phyloP scores from a whole-genome alignment of 2,329 filamentous ascomycete species.

The Sporothrix dimorphospora region DNA sequence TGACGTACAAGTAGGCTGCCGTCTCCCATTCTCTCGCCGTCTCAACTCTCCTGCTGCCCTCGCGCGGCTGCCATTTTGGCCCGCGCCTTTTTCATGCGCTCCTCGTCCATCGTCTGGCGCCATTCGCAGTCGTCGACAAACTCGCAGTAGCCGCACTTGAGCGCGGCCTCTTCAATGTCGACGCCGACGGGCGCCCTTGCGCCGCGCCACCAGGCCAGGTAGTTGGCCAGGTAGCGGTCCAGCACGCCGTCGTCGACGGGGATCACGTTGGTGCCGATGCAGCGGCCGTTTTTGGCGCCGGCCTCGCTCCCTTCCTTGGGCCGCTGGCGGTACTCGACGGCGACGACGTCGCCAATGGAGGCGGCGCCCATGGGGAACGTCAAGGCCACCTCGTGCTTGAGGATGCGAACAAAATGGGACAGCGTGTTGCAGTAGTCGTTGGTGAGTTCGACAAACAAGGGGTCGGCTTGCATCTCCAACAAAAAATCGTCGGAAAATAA shows the following conservation, averaged over 20 bases:
- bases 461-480: slow-evolving; percentile 35
- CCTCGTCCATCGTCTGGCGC: slow-evolving; percentile 70
- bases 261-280: slow-evolving; percentile 61
- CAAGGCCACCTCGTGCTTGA: slow-evolving; percentile 50
- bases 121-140: slow-evolving; percentile 79
- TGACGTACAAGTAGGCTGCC: background rate
- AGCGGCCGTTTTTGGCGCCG: slow-evolving; percentile 40
- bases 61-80: slow-evolving; percentile 24
- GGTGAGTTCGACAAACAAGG: slow-evolving; percentile 19
- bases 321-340: slow-evolving; percentile 55
- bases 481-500: slow-evolving; percentile 72
- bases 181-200: slow-evolving; percentile 73
- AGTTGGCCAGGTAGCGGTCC: slow-evolving; percentile 65
- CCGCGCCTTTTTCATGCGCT: slow-evolving; percentile 41
- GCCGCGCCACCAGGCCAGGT: slow-evolving; percentile 86
- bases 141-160: slow-evolving; percentile 83
- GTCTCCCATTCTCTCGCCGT: too few relatives aligned
- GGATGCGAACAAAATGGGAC: slow-evolving; percentile 50
- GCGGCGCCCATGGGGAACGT: slow-evolving; percentile 57
- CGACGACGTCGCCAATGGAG: slow-evolving; percentile 55
- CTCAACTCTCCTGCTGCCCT: background rate
- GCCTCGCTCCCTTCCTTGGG: slow-evolving; percentile 40
- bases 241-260: slow-evolving; percentile 66
- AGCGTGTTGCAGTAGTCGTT: slow-evolving; percentile 53
- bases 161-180: slow-evolving; percentile 74